Evolutionary conservation across 257 asterid species (phyloP).

Genomic region (Plantago ovata): DNA sequence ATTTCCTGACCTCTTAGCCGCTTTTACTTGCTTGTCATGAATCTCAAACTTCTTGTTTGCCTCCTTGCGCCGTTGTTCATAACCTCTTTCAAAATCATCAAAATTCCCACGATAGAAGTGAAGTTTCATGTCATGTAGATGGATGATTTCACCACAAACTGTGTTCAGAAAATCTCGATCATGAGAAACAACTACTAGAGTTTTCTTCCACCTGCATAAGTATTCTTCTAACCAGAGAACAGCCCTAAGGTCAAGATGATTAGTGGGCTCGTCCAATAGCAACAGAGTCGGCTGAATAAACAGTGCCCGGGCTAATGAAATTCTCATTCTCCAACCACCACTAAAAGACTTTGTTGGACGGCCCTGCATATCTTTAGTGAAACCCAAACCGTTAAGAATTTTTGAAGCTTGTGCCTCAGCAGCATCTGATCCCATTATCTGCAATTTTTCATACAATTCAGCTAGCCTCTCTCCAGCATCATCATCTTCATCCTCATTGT

Average conservation of each 20-base stretch:
- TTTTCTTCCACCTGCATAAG: conserved; percentile 63
- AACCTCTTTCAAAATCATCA: conserved; percentile 50
- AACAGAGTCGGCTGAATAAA: conserved; percentile 66
- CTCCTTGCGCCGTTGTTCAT: conserved; percentile 60
- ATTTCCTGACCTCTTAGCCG: neutral
- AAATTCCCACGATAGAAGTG: conserved; percentile 62
- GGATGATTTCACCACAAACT: conserved; percentile 57
- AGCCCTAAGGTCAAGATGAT: conserved; percentile 69
- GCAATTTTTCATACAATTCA: conserved; percentile 55
- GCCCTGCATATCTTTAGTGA: conserved; percentile 60
- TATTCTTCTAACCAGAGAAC: conserved; percentile 67
- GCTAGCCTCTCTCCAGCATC: conserved; percentile 51
- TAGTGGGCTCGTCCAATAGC: conserved; percentile 66
- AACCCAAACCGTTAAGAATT: conserved; percentile 69
- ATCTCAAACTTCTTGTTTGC: conserved; percentile 52
- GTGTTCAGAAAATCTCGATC: conserved; percentile 60
- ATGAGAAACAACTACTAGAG: conserved; percentile 64
- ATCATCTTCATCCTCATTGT: conserved; percentile 30
- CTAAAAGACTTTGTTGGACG: conserved; percentile 56
- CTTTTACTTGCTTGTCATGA: conserved; percentile 42
- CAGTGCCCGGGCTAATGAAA: conserved; percentile 64
- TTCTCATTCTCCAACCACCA: conserved; percentile 85
- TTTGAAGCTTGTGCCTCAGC: conserved; percentile 77
- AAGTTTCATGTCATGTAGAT: conserved; percentile 57
- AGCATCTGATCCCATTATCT: conserved; percentile 65